Evolutionary conservation across 768 basidiomycete species (phyloP).

Genomic region (Termitomyces sp.): DNA sequence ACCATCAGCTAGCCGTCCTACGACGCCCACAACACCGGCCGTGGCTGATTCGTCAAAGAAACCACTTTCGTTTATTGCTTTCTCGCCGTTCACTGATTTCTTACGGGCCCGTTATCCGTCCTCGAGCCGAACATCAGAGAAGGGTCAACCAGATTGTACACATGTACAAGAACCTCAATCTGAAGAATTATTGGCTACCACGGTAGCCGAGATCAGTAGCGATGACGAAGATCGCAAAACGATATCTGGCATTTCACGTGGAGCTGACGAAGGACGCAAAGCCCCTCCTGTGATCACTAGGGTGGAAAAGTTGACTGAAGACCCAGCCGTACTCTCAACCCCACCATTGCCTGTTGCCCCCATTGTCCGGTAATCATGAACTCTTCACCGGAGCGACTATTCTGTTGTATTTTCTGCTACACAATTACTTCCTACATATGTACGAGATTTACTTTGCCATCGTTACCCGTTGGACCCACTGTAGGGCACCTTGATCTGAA

Average conservation of each 20-base stretch:
- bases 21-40: conserved; percentile 52
- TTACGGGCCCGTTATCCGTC: conserved; percentile 61
- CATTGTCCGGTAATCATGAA: conserved; percentile 3
- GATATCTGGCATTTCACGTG: conserved; percentile 22
- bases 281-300: background rate
- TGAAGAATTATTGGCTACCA: conserved; percentile 10
- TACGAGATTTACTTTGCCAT: background rate
- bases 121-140: conserved; percentile 24
- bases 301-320: conserved; percentile 11
- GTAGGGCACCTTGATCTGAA: background rate
- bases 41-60: conserved; percentile 36
- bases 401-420: conserved; percentile 2
- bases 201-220: conserved; percentile 15
- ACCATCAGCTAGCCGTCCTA: conserved; percentile 51
- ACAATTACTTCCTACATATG: background rate
- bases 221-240: conserved; percentile 43
- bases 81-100: conserved; percentile 63
- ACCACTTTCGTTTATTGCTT: conserved; percentile 49
- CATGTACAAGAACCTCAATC: conserved; percentile 12
- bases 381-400: background rate
- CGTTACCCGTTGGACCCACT: background rate
- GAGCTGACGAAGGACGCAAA: conserved; percentile 4
- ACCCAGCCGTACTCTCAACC: conserved; percentile 1
- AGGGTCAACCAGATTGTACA: conserved; percentile 12
- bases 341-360: conserved; percentile 1